Conservation (phyloP, 2,329 filamentous ascomycete genomes). For the Saccharata proteae region DNA sequence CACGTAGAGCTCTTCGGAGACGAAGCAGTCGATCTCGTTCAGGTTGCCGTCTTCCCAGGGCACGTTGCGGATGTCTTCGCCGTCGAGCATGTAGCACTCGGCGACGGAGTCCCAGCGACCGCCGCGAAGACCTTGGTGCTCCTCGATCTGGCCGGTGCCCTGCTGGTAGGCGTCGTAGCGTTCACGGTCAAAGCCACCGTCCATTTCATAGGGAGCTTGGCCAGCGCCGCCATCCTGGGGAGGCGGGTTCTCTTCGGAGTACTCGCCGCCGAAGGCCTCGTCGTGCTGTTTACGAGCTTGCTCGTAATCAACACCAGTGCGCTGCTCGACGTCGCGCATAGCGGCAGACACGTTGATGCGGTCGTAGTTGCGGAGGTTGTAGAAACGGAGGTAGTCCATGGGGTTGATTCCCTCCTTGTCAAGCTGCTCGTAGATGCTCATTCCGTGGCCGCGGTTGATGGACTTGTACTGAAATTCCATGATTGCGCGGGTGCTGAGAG, state of each 20-base stretch:
- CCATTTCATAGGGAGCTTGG: slow-evolving; percentile 14
- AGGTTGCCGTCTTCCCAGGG: slow-evolving; percentile 45
- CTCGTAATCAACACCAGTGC: slow-evolving; percentile 56
- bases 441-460: slow-evolving; percentile 58
- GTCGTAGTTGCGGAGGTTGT: slow-evolving; percentile 75
- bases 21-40: slow-evolving; percentile 49
- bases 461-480: slow-evolving; percentile 81
- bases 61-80: slow-evolving; percentile 54
- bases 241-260: slow-evolving; percentile 13
- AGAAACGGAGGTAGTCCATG: slow-evolving; percentile 65
- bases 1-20: slow-evolving; percentile 51
- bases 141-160: slow-evolving; percentile 45
- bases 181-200: slow-evolving; percentile 19
- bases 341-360: slow-evolving; percentile 60
- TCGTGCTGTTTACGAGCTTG: slow-evolving; percentile 53
- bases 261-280: slow-evolving; percentile 34
- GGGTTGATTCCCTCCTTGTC: slow-evolving; percentile 56
- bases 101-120: slow-evolving; percentile 65
- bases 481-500: slow-evolving; percentile 67
- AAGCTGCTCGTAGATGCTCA: slow-evolving; percentile 66
- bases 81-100: slow-evolving; percentile 71
- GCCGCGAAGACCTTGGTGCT: slow-evolving; percentile 30
- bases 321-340: slow-evolving; percentile 48
- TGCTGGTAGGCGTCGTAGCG: slow-evolving; percentile 62
- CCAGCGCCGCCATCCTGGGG: slow-evolving; percentile 4